Evolutionary conservation across 73 alveolate genomes (phyloP), one percentile per base, ranked within the genome.

Genomic region (Paramecium sexaurelia): DNA sequence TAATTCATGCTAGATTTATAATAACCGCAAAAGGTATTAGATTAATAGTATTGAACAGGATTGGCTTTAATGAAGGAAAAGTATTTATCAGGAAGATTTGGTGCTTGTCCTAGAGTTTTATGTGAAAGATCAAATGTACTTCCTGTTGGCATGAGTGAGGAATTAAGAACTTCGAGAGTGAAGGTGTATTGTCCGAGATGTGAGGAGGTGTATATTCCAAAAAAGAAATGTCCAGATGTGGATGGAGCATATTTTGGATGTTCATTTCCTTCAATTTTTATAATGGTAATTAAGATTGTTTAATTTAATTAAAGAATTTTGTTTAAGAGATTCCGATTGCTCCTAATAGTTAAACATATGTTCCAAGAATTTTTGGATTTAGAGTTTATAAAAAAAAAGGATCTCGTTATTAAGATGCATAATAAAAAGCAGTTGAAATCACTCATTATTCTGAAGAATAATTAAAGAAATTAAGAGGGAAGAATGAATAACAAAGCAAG

Each of bases 201-300:
- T 84, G 97, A 98, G 91, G 99, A 98, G 69, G 99, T 96, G 67
- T 98, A 96, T 86, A 75, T 95, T 55, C 99, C 99, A 22, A 95
- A 96, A 56, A 92, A 94, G 87, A 93, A 97, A 84, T 75, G 98
- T 92, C 93, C 92, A 82, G 93, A 97, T 84, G 87, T 96, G 22
- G 99, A 98, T 94, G 99, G 99, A 1, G 99, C 99, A 41, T 98
- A 92, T 91, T 98, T 98, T 55, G 99, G 99, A 19, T 93, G 97
- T 17, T 94, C 98, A 67, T 96, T 98, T 87, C 99, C 99, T 17
- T 91, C 91, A 33, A 41, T 94, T 10, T 93, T 94, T 27, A 71
- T 94, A 27, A 67, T 88, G 89, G 94, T 88, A 88, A 67, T 29
- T 20, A 78, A 10, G n/a, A 40, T 67, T 24, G 3, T 15, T 39